Base-by-base conservation (phyloP, 2,329 filamentous ascomycete species). In the Fusarium nodosum region DNA sequence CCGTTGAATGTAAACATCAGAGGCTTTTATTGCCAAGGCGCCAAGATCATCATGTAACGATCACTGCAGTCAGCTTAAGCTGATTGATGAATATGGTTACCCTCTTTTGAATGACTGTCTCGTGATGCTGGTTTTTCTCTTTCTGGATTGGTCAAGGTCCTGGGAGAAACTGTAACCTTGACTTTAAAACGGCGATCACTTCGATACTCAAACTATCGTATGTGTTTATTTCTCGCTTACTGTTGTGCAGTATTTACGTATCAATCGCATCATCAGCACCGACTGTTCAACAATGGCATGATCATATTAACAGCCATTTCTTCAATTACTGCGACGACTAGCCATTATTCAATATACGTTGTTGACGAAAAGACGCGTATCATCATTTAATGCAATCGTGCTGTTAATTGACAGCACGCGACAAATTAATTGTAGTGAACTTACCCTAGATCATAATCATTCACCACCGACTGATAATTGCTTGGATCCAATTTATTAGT, bases 41-140 rank as follows among this genome's bases (percentile, higher is more conserved):
- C 62, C 47, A 69, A 67, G 56, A 59, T 69, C 66, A 50, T 52
- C 66, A 42, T 53, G 47, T 30, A 50, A 52, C 33, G 26, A 31
- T 28, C 16, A 48, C 53, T 63, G 22, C 42, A 26, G 22, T 22
- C 33, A 36, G 31, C 22, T 50, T 24, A 36, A n/a, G 15, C 28
- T 34, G 34, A 2, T 3, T 13, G 36, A 20, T 24, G 60, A 33
- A 47, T 15, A 67, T 69, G 41, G 39, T 42, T 64, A 20, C n/a
- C 55, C 63, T 31, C 44, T 24, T 30, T 41, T 69, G 24, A 20
- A 44, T 26, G 2, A 5, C 16, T 22, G 33, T 70, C 44, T 57
- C 30, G 33, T 62, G 53, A 52, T 60, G 44, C 5, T 31, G 13
- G 13, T 38, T 53, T 52, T 38, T 56, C n/a, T 47, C 13, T 24